Evolutionary conservation across 2,329 filamentous ascomycete species (phyloP).

Genomic region (Diatrype stigma): DNA sequence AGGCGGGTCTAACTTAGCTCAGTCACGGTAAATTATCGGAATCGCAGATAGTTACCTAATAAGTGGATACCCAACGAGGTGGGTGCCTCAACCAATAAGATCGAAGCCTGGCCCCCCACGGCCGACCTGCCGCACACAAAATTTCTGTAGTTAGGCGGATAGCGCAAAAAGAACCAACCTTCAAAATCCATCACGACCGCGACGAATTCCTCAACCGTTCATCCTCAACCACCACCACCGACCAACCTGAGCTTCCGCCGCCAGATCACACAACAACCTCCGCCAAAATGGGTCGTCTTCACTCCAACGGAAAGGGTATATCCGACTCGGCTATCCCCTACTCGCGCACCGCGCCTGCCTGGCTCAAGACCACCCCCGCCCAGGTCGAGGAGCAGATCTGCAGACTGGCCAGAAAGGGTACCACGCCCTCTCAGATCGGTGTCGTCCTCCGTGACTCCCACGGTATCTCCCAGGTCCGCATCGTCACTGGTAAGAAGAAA

Average conservation of each 20-base stretch:
- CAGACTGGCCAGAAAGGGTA: slow-evolving; percentile 98
- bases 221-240: slow-evolving; percentile 18
- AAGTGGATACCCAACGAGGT: not conserved
- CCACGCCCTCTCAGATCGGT: slow-evolving; percentile 97
- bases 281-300: slow-evolving; percentile 89
- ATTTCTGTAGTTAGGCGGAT: slow-evolving; percentile 5
- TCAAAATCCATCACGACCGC: slow-evolving; percentile 13
- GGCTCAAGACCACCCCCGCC: slow-evolving; percentile 98
- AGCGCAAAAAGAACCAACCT: slow-evolving; percentile 15
- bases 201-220: slow-evolving; percentile 9
- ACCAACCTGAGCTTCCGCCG: not conserved
- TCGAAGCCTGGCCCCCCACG: not conserved
- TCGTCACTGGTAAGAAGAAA: slow-evolving; percentile 79
- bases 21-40: not conserved
- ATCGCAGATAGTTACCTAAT: not conserved
- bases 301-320: slow-evolving; percentile 99
- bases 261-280: slow-evolving; percentile 32
- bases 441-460: slow-evolving; percentile 97
- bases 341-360: slow-evolving; percentile 86
- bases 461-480: slow-evolving; percentile 96
- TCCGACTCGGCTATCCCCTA: slow-evolving; percentile 93
- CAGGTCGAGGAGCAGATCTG: slow-evolving; percentile 99
- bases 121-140: slow-evolving; percentile 17
- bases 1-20: too few relatives aligned
- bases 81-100: not conserved